Evolutionary conservation across 441 rosid species (phyloP).

Genomic region (Adansonia gregorii): DNA sequence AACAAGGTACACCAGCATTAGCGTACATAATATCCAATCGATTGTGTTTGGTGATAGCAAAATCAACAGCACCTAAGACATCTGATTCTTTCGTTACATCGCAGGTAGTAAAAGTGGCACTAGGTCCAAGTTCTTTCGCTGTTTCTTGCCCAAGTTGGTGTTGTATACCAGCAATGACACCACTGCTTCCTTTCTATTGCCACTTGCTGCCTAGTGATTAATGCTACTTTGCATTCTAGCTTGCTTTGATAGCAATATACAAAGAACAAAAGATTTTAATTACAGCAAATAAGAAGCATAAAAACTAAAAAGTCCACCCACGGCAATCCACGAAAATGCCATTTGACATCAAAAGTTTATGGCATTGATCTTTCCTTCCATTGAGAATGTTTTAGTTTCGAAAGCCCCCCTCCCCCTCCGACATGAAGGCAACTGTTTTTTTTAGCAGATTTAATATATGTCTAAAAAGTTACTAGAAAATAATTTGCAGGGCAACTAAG

Average conservation of each 20-base stretch:
- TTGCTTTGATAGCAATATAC: constrained; percentile 41
- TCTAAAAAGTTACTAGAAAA: neutral
- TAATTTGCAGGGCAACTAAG: neutral
- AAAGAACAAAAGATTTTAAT: neutral
- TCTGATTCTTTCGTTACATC: constrained; percentile 80
- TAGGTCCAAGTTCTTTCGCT: constrained; percentile 63
- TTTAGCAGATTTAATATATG: neutral
- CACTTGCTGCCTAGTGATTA: constrained; percentile 88
- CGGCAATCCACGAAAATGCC: neutral
- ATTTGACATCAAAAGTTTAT: too few relatives aligned
- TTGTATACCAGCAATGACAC: constrained; percentile 69
- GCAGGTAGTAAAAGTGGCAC: constrained; percentile 58
- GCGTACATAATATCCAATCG: constrained; percentile 78
- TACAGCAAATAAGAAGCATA: neutral
- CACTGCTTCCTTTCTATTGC: constrained; percentile 81
- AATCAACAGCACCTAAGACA: constrained; percentile 63
- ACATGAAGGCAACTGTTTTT: constrained; percentile 2
- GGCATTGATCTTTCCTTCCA: neutral
- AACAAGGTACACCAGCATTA: constrained; percentile 81
- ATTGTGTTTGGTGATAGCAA: constrained; percentile 48
- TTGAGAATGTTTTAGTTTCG: neutral
- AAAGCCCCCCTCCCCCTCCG: too few relatives aligned
- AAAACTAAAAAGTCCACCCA: too few relatives aligned
- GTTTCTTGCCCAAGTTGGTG: constrained; percentile 54
- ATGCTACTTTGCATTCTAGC: constrained; percentile 81